Percentiles rank a stretch among this genome's conserved stretches.
phyloP scores from a whole-genome alignment of 306 rosid species.

The Astragalus membranaceus region DNA sequence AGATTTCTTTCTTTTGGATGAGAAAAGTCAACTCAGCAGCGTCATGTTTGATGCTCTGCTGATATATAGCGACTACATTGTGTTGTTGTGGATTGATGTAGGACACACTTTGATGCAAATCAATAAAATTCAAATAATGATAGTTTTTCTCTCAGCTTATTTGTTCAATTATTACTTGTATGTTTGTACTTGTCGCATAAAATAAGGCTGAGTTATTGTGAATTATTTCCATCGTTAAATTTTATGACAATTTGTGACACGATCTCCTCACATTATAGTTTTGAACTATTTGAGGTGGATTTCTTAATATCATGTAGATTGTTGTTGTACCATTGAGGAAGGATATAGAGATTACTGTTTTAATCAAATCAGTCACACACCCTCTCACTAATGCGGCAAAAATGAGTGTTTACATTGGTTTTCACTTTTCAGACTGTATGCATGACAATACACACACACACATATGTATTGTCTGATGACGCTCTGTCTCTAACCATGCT shows the following conservation, averaged over 20 bases:
- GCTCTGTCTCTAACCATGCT: neutral
- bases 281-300: slow-evolving; percentile 22
- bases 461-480: neutral
- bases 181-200: slow-evolving; percentile 22
- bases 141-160: neutral
- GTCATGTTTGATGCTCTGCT: slow-evolving; percentile 16
- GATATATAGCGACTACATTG: neutral
- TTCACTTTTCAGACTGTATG: neutral
- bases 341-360: slow-evolving; percentile 5
- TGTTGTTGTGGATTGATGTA: slow-evolving; percentile 2
- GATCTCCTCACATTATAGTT: slow-evolving; percentile 1
- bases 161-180: slow-evolving; percentile 15
- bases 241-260: slow-evolving; percentile 30
- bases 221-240: slow-evolving; percentile 19
- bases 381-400: neutral
- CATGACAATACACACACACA: neutral
- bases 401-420: slow-evolving; percentile 1
- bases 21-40: neutral
- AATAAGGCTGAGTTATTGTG: slow-evolving; percentile 21
- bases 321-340: slow-evolving; percentile 14
- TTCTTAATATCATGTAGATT: slow-evolving; percentile 10
- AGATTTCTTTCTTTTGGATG: neutral
- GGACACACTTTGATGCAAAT: slow-evolving; percentile 5
- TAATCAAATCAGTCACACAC: neutral
- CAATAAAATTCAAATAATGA: slow-evolving; percentile 15